Conservation (phyloP, 2,329 filamentous ascomycete species). For the Colletotrichum orchidophilum region DNA sequence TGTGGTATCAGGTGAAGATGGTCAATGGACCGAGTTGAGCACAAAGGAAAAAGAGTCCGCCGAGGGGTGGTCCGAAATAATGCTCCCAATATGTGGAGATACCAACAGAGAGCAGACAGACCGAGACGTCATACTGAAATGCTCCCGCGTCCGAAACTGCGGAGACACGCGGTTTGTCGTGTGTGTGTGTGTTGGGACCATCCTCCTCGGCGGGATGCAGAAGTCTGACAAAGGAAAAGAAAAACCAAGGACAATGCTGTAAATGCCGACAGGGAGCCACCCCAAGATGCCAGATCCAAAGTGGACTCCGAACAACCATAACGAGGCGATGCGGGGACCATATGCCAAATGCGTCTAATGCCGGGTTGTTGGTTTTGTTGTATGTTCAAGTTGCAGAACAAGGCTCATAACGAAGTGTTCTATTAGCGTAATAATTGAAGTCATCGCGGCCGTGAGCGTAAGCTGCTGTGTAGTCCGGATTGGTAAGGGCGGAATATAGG, state of each 20-base stretch:
- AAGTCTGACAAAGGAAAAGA: conserved; percentile 34
- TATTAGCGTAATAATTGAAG: conserved; percentile 31
- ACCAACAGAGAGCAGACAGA: conserved; percentile 3
- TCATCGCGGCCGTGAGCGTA: conserved; percentile 31
- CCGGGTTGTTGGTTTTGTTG: conserved; percentile 29
- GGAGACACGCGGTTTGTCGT: conserved; percentile 10
- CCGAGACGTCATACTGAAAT: conserved; percentile 31
- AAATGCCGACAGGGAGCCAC: conserved; percentile 33
- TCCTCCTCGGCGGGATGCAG: conserved; percentile 25
- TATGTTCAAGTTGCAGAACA: conserved; percentile 33
- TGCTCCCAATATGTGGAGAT: conserved; percentile 25
- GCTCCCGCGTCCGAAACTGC: conserved; percentile 23
- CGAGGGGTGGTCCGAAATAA: conserved; percentile 18
- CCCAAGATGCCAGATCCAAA: conserved; percentile 40
- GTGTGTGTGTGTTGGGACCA: conserved; percentile 18
- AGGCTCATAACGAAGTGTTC: conserved; percentile 30
- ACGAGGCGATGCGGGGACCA: conserved; percentile 36
- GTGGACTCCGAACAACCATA: conserved; percentile 38
- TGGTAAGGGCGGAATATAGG: conserved; percentile 26
- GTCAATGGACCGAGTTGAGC: conserved; percentile 28
- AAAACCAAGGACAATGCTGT: conserved; percentile 33
- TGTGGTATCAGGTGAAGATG: conserved; percentile 33
- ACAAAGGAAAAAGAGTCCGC: conserved; percentile 32
- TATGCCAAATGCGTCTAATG: conserved; percentile 42
- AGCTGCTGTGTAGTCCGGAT: conserved; percentile 25